Percentiles rank a stretch among this genome's conserved stretches.
phyloP scores from a whole-genome alignment of 2,329 filamentous ascomycete genomes.

The Claviceps digitariae region DNA sequence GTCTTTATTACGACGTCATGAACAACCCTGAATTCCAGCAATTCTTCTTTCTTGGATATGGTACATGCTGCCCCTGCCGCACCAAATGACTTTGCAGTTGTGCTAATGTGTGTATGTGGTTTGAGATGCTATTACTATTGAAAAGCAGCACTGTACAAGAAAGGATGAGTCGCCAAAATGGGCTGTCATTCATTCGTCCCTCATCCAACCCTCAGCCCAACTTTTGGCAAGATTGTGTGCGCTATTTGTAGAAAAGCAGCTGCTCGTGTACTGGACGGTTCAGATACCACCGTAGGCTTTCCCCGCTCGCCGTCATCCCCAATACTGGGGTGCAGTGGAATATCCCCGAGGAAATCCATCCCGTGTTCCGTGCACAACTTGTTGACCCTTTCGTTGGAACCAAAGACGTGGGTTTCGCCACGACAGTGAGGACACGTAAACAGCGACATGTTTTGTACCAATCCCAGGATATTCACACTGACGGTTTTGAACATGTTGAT shows the following conservation, averaged over 20 bases:
- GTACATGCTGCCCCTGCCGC: constrained; percentile 2
- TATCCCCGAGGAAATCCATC: constrained; percentile 73
- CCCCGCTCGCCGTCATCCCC: constrained; percentile 79
- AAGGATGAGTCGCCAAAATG: background rate
- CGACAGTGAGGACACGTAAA: constrained; percentile 71
- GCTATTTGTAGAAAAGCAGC: constrained; percentile 61
- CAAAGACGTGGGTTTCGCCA: constrained; percentile 63
- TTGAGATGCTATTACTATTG: background rate
- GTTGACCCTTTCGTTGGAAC: constrained; percentile 48
- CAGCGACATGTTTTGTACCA: constrained; percentile 85
- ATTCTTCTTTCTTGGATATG: constrained; percentile 1
- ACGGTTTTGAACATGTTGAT: constrained; percentile 88
- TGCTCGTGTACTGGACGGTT: constrained; percentile 63
- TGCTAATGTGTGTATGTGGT: constrained; percentile 1
- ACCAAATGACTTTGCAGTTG: background rate
- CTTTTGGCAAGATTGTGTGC: constrained; percentile 33
- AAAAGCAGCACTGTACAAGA: background rate
- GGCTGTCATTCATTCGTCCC: background rate
- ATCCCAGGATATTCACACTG: constrained; percentile 64
- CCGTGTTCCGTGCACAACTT: constrained; percentile 57
- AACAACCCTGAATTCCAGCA: background rate
- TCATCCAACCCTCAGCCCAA: constrained; percentile 18
- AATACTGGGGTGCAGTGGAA: constrained; percentile 76
- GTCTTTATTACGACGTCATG: background rate
- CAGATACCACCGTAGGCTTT: constrained; percentile 78